A percentile compares a stretch with the other conserved stretches of the same genome.
Evolutionary conservation across 768 basidiomycete genomes (phyloP).

Genomic region (Cyathus striatus): DNA sequence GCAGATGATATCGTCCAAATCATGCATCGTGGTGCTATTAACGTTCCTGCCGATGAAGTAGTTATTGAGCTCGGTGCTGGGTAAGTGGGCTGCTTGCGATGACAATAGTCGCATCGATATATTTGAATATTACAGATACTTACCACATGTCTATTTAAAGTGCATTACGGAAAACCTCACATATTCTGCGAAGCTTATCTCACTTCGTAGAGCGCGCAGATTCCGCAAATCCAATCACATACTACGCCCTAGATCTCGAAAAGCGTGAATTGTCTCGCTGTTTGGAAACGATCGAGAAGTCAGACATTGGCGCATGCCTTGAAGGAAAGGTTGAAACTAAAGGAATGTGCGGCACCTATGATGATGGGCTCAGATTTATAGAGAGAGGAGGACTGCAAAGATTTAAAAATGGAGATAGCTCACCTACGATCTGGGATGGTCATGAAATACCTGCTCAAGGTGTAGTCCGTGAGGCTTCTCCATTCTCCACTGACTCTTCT

Average conservation of each 20-base stretch:
- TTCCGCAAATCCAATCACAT: constrained; percentile 54
- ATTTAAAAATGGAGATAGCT: constrained; percentile 6
- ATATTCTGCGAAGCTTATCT: constrained; percentile 71
- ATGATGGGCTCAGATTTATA: constrained; percentile 81
- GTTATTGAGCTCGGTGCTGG: constrained; percentile 92
- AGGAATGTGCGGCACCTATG: constrained; percentile 90
- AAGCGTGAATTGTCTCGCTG: constrained; percentile 80
- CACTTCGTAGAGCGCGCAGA: constrained; percentile 34
- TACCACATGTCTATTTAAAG: too few relatives aligned
- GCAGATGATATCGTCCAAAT: constrained; percentile 68
- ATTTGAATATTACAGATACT: too few relatives aligned
- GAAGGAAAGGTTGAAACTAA: constrained; percentile 71
- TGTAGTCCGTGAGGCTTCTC: constrained; percentile 26
- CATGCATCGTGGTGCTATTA: constrained; percentile 51
- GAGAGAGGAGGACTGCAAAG: constrained; percentile 51
- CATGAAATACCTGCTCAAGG: constrained; percentile 16
- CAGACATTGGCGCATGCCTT: constrained; percentile 57
- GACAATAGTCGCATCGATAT: too few relatives aligned
- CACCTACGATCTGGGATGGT: constrained; percentile 4
- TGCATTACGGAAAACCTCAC: constrained; percentile 84
- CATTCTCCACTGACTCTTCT: constrained; percentile 29
- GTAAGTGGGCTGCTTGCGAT: too few relatives aligned
- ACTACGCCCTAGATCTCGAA: constrained; percentile 93
- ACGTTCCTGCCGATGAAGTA: constrained; percentile 39
- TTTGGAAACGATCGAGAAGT: constrained; percentile 58